Evolutionary conservation across 1,284 basidiomycete genomes (phyloP).

Genomic region (Leccinum pallidistipes): DNA sequence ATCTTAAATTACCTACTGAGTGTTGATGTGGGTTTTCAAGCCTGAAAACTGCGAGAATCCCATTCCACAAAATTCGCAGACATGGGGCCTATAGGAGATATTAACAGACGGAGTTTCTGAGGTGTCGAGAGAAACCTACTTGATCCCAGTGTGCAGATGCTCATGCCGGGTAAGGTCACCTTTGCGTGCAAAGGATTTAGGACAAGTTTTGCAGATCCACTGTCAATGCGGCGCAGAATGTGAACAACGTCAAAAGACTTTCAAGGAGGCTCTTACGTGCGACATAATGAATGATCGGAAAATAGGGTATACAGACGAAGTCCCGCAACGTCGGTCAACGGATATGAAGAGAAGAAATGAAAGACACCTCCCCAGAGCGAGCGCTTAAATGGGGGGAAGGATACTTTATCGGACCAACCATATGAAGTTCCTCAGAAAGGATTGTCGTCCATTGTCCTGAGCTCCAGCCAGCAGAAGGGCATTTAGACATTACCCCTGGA

Average conservation of each 20-base stretch:
- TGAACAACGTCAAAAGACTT: not conserved
- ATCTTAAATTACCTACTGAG: constrained; percentile 47
- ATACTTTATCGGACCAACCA: constrained; percentile 11
- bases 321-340: constrained; percentile 38
- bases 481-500: constrained; percentile 6
- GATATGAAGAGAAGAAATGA: constrained; percentile 11
- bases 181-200: constrained; percentile 47
- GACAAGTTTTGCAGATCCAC: constrained; percentile 42
- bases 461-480: not conserved
- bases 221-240: constrained; percentile 6
- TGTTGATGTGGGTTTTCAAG: constrained; percentile 57
- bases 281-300: constrained; percentile 17
- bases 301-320: constrained; percentile 38
- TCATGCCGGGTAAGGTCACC: constrained; percentile 55
- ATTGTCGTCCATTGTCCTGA: constrained; percentile 24
- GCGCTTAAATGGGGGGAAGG: constrained; percentile 24
- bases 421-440: constrained; percentile 8
- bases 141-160: constrained; percentile 44
- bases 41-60: constrained; percentile 54
- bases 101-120: not conserved
- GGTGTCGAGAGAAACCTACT: constrained; percentile 34
- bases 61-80: constrained; percentile 48
- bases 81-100: constrained; percentile 41
- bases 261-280: constrained; percentile 20
- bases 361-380: not conserved